Conservation (phyloP, 331 rosid genomes). For the Prunus yedoensis region DNA sequence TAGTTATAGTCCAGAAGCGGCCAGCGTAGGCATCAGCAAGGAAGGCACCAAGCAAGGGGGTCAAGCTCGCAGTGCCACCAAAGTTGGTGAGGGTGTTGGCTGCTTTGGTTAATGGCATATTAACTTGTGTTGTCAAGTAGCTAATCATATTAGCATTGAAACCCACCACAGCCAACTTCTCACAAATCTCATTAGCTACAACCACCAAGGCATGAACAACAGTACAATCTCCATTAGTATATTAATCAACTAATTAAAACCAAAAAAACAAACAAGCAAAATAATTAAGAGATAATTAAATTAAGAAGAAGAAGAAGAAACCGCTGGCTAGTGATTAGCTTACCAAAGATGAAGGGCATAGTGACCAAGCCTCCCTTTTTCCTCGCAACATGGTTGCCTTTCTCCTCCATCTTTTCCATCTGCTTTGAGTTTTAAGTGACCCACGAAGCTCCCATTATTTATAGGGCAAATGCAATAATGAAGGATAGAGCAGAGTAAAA, state of each 20-base stretch:
- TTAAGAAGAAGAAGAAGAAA: background rate
- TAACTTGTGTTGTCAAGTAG: slow-evolving; percentile 78
- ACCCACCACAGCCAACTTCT: slow-evolving; percentile 97
- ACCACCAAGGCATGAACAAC: background rate
- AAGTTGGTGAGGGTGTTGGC: slow-evolving; percentile 89
- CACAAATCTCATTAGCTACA: slow-evolving; percentile 75
- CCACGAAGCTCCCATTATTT: slow-evolving; percentile 20
- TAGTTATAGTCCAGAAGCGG: slow-evolving; percentile 74
- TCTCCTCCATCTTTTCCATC: slow-evolving; percentile 41
- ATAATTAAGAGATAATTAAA: background rate
- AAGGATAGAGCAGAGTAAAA: background rate
- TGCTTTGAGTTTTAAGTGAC: slow-evolving; percentile 11
- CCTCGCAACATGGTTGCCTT: slow-evolving; percentile 33
- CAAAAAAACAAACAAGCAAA: background rate
- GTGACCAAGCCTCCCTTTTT: slow-evolving; percentile 75
- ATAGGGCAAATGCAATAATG: background rate
- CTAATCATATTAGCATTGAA: slow-evolving; percentile 77
- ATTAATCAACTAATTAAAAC: background rate
- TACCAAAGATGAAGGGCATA: slow-evolving; percentile 98
- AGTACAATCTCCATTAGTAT: background rate
- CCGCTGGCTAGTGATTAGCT: background rate
- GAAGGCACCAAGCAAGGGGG: slow-evolving; percentile 91
- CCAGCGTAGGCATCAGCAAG: slow-evolving; percentile 72
- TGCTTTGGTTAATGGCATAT: slow-evolving; percentile 82
- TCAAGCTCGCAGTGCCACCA: slow-evolving; percentile 80